Evolutionary conservation across 331 rosid species (phyloP), one percentile per base, ranked within the genome.

Genomic region (Phaseolus coccineus): DNA sequence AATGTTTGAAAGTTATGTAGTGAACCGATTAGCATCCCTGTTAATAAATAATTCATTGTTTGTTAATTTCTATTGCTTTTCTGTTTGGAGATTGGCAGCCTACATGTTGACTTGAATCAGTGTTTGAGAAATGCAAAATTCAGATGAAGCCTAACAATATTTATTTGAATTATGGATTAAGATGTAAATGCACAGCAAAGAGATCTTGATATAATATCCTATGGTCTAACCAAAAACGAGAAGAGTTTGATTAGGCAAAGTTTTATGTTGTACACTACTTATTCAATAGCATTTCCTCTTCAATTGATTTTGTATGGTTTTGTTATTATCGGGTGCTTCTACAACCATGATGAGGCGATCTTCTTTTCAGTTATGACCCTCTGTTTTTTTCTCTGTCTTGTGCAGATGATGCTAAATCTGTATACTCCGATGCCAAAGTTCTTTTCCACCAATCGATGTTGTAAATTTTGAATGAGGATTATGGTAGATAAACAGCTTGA

Each of bases 391-490:
- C 19, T 10, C 27, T 58, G 61, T 71, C 22, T 76, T 79, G 53
- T 52, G 85, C 97, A 92, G 98, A 88, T 84, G 97, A 91, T 83
- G 94, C 97, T 2, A 85, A 76, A 51, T 79, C 57, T 42, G 90
- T 85, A 19, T 92, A 88, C 84, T 81, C 80, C 3, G 76, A 80
- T 72, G 90, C 90, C 51, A 86, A 85, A 85, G 86, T 92, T 56
- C 70, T 92, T 66, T 91, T 87, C 75, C 88, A 84, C 81, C 88
- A 83, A 71, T 80, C 92, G 30, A 68, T 82, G 87, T 48, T 83
- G 62, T 91, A 77, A 81, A 67, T 69, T 66, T 74, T 58, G 80
- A 65, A 65, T 66, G 47, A 66, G 61, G 78, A 61, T 66, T 76
- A 42, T 6, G 37, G 28, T 68, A 15, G 69, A 66, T 78, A 48